These are phyloP conservation scores for Nidularia pulvinata DNA, from an alignment of 768 basidiomycete genomes.

Conservation along the genomic window DNA sequence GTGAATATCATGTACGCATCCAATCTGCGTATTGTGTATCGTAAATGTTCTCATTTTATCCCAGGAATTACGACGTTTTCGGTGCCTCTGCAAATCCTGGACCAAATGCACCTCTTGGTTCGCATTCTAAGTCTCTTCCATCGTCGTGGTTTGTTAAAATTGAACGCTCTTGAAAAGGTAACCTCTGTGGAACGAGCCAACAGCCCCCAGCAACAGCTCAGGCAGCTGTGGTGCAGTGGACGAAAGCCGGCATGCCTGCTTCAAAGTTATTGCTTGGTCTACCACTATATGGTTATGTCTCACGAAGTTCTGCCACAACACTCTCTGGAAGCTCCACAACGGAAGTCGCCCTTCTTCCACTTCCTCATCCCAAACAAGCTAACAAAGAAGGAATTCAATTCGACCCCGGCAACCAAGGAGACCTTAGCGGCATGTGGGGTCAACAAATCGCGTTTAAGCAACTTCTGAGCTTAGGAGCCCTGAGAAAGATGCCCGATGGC, in stretches of 20 bases:
- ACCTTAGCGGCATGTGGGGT: conserved; percentile 43
- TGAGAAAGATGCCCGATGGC: conserved; percentile 42
- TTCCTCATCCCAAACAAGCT: conserved; percentile 47
- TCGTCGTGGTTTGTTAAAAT: too few relatives aligned
- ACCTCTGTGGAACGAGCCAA: conserved; percentile 61
- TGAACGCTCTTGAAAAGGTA: conserved; percentile 17
- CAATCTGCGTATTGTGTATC: neutral
- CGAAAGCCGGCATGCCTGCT: conserved; percentile 63
- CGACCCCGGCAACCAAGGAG: conserved; percentile 21
- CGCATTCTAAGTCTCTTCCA: neutral
- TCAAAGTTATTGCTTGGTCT: conserved; percentile 63
- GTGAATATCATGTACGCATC: conserved; percentile 61
- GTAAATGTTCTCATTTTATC: conserved; percentile 14
- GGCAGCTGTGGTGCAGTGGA: conserved; percentile 63
- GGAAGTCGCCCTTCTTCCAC: conserved; percentile 30
- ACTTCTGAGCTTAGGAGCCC: conserved; percentile 44
- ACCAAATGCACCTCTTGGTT: conserved; percentile 70
- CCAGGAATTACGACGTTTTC: conserved; percentile 82
- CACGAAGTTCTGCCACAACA: conserved; percentile 44
- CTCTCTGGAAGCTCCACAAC: conserved; percentile 40
- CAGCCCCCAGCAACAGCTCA: conserved; percentile 70
- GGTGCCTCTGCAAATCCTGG: conserved; percentile 68
- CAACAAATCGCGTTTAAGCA: conserved; percentile 54
- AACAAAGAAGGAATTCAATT: conserved; percentile 12
- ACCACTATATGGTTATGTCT: conserved; percentile 70